Evolutionary conservation across 2,329 filamentous ascomycete species (phyloP), one percentile per base, ranked within the genome.

Genomic region (Penicillium concentricum): DNA sequence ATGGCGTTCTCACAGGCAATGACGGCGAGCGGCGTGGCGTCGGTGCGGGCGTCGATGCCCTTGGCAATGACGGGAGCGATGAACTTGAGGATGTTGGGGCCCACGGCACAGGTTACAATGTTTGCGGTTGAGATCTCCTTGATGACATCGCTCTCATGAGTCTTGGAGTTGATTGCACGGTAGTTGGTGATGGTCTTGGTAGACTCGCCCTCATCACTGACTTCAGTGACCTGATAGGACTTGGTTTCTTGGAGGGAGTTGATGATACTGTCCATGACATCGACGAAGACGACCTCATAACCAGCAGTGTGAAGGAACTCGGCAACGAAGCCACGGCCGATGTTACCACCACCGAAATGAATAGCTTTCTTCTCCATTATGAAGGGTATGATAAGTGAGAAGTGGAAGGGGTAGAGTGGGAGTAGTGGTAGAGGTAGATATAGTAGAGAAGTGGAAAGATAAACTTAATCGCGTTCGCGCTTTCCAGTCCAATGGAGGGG

Each of bases 1-100:
- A 97, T 97, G 73, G 91, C 91, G 77, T 99, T 99, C 81, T 99
- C 94, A 78, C 94, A 99, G 56, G 94, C 94, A 78, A 99, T 96
- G 72, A 99, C 90, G 22, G 92, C 87, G 41, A 97, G 78, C 8
- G 93, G 92, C 61, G 84, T 83, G 53, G 79, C 73, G 44, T 76
- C 74, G 26, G 86, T 82, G 62, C 94, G 89, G 64, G 83, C 83
- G 72, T 93, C 88, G 62, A 99, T 91, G 65, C 91, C 94, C 82
- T 96, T 94, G 72, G 93, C 93, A 67, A 99, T 96, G 68, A 92
- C 89, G 24, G 93, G 90, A 45, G 94, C 94, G 72, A 99, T 94
- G 78, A 96, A 97, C 79, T 91, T 92, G 72, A 99, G 88, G 71
- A 99, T 89, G 76, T 92, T 95, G 68, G 94, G 94, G 43, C 94